phyloP scores from a whole-genome alignment of 495 filamentous ascomycete species.

The Aspergillus taichungensis region DNA sequence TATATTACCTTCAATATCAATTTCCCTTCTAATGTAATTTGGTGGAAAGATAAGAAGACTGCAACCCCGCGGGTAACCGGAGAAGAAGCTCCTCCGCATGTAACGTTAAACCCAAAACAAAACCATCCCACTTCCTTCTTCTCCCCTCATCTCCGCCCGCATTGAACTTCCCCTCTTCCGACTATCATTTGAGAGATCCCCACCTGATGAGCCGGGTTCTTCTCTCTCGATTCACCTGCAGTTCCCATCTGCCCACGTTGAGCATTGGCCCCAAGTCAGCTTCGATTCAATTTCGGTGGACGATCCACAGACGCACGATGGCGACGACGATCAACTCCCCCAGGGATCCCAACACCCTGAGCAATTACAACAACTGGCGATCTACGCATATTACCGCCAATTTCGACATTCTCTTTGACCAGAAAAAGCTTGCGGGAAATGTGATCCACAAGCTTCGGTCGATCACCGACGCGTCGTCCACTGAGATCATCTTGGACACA shows the following conservation, averaged over 20 bases:
- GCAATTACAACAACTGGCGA: slow-evolving; percentile 79
- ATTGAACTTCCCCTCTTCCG: too few relatives aligned
- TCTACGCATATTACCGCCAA: slow-evolving; percentile 74
- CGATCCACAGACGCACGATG: slow-evolving; percentile 20
- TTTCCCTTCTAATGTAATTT: too few relatives aligned
- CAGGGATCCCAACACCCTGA: slow-evolving; percentile 82
- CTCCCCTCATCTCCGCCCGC: too few relatives aligned
- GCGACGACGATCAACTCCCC: slow-evolving; percentile 43
- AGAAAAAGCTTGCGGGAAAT: slow-evolving; percentile 62
- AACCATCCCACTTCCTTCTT: too few relatives aligned
- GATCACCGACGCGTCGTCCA: slow-evolving; percentile 54
- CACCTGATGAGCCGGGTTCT: too few relatives aligned
- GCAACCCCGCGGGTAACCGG: too few relatives aligned
- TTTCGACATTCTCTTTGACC: slow-evolving; percentile 72
- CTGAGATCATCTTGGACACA: slow-evolving; percentile 79
- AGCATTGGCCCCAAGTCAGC: not conserved
- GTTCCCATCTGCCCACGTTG: not conserved
- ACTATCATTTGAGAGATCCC: too few relatives aligned
- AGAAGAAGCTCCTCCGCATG: too few relatives aligned
- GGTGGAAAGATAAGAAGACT: too few relatives aligned
- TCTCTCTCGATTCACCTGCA: too few relatives aligned
- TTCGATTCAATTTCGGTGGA: not conserved
- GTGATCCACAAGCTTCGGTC: slow-evolving; percentile 67
- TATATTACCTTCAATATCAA: too few relatives aligned
- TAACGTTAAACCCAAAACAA: too few relatives aligned